These are phyloP conservation scores for Candida andamanensis DNA, from an alignment of 805 yeast genomes.

Conservation along the genomic window DNA sequence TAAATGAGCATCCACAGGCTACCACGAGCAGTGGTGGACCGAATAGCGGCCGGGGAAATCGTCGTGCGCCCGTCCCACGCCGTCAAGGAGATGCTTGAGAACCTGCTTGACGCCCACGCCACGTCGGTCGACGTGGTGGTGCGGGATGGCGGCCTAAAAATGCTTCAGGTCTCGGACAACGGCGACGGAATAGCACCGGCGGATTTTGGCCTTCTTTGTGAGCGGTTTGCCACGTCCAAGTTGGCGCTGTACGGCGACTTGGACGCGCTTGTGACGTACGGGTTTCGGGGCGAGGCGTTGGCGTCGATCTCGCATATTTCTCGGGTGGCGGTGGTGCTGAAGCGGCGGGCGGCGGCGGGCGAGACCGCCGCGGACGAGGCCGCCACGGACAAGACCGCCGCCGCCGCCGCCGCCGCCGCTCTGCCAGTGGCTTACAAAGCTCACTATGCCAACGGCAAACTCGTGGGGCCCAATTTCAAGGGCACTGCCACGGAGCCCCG, in stretches of 20 bases:
- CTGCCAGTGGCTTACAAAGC: conserved; percentile 69
- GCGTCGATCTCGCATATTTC: conserved; percentile 92
- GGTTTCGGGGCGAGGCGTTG: conserved; percentile 94
- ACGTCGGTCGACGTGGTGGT: conserved; percentile 69
- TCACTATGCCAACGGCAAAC: conserved; percentile 60
- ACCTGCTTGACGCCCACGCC: conserved; percentile 82
- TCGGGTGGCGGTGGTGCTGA: conserved; percentile 74
- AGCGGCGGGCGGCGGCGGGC: conserved; percentile 18
- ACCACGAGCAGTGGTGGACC: conserved; percentile 70
- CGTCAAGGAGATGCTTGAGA: conserved; percentile 86
- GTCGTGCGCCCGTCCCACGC: conserved; percentile 93
- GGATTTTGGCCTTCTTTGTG: conserved; percentile 78
- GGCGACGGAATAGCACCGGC: conserved; percentile 75
- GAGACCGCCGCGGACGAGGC: conserved; percentile 2
- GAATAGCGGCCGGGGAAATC: conserved; percentile 97
- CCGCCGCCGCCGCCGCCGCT: conserved; percentile 32
- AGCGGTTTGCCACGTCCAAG: conserved; percentile 90
- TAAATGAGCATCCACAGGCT: conserved; percentile 31
- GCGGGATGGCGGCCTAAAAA: conserved; percentile 89
- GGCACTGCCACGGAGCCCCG: conserved; percentile 43
- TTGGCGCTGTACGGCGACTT: conserved; percentile 71
- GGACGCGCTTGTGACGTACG: conserved; percentile 67
- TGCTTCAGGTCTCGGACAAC: conserved; percentile 83
- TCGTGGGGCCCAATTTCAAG: conserved; percentile 41
- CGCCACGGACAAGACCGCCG: background rate